Percentiles rank a stretch among this genome's conserved stretches.
Evolutionary conservation across 73 alveolate genomes (phyloP).

Genomic region (Stentor roeselii): DNA sequence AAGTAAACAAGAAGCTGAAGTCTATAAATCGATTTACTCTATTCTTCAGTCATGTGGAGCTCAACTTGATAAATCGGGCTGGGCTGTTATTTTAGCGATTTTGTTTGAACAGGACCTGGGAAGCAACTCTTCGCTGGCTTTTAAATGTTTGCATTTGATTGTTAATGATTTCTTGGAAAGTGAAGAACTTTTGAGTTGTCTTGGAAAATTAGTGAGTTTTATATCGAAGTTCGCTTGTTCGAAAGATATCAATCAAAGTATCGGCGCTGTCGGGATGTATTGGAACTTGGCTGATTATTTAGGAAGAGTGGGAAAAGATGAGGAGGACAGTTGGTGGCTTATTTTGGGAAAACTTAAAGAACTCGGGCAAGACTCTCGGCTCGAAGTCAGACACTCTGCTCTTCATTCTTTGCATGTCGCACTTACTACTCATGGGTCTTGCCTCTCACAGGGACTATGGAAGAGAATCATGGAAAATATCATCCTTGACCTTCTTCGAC

Average conservation of each 20-base stretch:
- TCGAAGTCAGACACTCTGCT: constrained; percentile 50
- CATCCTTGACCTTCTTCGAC: constrained; percentile 20
- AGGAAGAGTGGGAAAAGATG: constrained; percentile 33
- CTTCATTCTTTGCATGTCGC: constrained; percentile 45
- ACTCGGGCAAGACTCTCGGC: constrained; percentile 40
- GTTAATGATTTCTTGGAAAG: constrained; percentile 40
- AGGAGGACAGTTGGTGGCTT: constrained; percentile 12
- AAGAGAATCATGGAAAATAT: constrained; percentile 31
- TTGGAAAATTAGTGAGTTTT: constrained; percentile 27
- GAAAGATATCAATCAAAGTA: constrained; percentile 47
- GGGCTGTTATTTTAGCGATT: constrained; percentile 27
- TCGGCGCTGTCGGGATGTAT: constrained; percentile 59
- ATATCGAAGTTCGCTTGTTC: constrained; percentile 46
- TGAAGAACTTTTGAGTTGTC: constrained; percentile 20
- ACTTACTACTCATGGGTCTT: constrained; percentile 44
- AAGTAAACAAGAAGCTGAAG: constrained; percentile 17
- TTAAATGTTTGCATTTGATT: constrained; percentile 49
- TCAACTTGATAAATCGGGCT: constrained; percentile 26
- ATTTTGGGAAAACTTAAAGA: constrained; percentile 37
- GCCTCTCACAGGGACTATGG: constrained; percentile 31
- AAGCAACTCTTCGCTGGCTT: constrained; percentile 35
- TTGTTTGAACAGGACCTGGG: neutral
- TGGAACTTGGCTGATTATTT: constrained; percentile 58
- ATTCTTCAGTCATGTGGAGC: constrained; percentile 39
- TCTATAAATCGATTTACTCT: neutral